Conservation (phyloP, 768 basidiomycete species). For the Agrocybe praecox region DNA sequence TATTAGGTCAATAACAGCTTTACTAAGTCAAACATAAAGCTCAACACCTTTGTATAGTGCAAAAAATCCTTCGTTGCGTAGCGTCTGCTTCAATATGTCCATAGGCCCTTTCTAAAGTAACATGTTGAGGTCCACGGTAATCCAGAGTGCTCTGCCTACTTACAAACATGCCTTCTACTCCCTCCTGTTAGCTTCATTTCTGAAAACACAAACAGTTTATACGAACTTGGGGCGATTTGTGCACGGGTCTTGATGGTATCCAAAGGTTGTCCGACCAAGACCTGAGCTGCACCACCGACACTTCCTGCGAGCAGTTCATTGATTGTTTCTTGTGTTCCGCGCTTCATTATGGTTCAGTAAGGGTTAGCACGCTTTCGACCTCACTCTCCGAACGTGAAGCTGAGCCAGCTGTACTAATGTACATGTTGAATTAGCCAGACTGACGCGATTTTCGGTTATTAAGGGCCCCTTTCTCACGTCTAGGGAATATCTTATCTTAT, state of each 20-base stretch:
- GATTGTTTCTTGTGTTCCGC: constrained; percentile 51
- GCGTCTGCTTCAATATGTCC: constrained; percentile 84
- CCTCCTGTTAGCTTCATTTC: constrained; percentile 1
- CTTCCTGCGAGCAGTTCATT: constrained; percentile 90
- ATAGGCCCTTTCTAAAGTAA: constrained; percentile 80
- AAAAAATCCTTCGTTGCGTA: constrained; percentile 88
- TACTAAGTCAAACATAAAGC: no score
- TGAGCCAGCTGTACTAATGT: no score
- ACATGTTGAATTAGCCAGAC: no score
- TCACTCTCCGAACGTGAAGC: no score
- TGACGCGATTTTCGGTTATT: background rate
- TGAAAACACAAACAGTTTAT: background rate
- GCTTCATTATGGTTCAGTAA: constrained; percentile 17
- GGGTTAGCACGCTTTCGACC: no score
- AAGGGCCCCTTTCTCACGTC: no score
- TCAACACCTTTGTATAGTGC: constrained; percentile 89
- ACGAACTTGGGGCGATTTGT: constrained; percentile 78
- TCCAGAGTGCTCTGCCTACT: constrained; percentile 29
- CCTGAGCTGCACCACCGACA: constrained; percentile 92
- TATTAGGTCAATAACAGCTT: no score
- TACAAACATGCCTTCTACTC: constrained; percentile 87
- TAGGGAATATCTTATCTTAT: no score
- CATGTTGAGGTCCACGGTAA: background rate
- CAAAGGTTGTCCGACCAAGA: constrained; percentile 90
- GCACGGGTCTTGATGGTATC: constrained; percentile 90